phyloP scores from a whole-genome alignment of 1,284 basidiomycete species.

The Apiotrichum sp. region DNA sequence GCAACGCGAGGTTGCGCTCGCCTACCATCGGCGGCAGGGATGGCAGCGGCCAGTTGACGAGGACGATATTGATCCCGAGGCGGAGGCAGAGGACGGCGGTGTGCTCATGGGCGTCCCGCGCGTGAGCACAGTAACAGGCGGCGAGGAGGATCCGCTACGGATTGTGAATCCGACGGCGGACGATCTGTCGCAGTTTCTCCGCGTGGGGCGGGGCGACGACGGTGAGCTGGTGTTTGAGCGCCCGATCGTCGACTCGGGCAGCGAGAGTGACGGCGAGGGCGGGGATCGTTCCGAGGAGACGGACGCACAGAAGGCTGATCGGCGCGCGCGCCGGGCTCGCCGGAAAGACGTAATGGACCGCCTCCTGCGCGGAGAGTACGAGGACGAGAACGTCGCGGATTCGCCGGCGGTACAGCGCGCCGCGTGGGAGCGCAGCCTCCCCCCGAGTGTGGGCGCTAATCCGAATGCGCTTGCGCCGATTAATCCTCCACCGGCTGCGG shows the following conservation, averaged over 20 bases:
- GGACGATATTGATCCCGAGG: conserved; percentile 23
- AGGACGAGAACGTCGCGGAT: conserved; percentile 9
- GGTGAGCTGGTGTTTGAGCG: conserved; percentile 44
- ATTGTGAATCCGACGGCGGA: conserved; percentile 42
- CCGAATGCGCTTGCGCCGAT: neutral
- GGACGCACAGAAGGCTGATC: conserved; percentile 5
- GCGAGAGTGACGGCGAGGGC: conserved; percentile 27
- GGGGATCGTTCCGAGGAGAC: conserved; percentile 1
- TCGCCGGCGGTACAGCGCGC: neutral
- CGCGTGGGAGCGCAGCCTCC: conserved; percentile 2
- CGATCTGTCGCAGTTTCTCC: conserved; percentile 36
- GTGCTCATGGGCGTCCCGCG: conserved; percentile 37
- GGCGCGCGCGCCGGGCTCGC: conserved; percentile 7
- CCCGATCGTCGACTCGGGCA: conserved; percentile 10
- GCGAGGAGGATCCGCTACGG: conserved; percentile 16
- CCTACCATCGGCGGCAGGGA: conserved; percentile 33
- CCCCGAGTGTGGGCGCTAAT: neutral
- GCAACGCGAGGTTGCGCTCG: conserved; percentile 39
- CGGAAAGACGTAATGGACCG: conserved; percentile 12
- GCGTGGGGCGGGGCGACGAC: conserved; percentile 43
- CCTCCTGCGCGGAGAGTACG: conserved; percentile 13
- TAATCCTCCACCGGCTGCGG: neutral
- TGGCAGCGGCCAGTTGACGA: conserved; percentile 19
- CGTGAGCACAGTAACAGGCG: conserved; percentile 18
- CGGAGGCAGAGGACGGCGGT: neutral